These are phyloP conservation scores for Meira nashicola DNA, from an alignment of 1,284 basidiomycete species.

Conservation along the genomic window DNA sequence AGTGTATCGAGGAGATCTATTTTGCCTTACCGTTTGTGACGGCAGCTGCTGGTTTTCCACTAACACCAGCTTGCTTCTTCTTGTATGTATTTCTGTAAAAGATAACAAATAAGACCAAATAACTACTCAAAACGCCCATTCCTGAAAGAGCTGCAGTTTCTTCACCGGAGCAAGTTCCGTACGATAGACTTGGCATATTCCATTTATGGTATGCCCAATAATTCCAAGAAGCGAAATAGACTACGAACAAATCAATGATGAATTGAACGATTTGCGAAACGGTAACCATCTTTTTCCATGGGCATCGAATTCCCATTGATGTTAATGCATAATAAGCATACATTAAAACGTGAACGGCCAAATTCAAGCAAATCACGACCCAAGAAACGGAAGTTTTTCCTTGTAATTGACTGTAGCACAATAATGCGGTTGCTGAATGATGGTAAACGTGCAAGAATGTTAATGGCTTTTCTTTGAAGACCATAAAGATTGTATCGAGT, in stretches of 20 bases:
- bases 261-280: constrained; percentile 76
- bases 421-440: constrained; percentile 92
- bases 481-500: constrained; percentile 90
- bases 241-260: constrained; percentile 20
- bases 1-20: too few relatives aligned
- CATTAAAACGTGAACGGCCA: constrained; percentile 95
- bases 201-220: constrained; percentile 28
- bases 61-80: too few relatives aligned
- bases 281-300: constrained; percentile 93
- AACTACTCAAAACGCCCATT: constrained; percentile 78
- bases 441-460: constrained; percentile 98
- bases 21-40: too few relatives aligned
- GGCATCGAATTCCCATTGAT: constrained; percentile 38
- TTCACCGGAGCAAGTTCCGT: constrained; percentile 77
- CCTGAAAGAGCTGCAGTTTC: constrained; percentile 85
- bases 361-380: constrained; percentile 89
- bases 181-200: neutral
- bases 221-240: constrained; percentile 33
- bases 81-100: neutral
- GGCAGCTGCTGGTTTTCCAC: too few relatives aligned
- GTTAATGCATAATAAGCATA: constrained; percentile 56
- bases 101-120: constrained; percentile 49
- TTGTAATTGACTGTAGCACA: constrained; percentile 90
- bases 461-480: constrained; percentile 98
- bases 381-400: constrained; percentile 73